These are phyloP conservation scores for Paracorniculantispora psalliotae DNA, from an alignment of 2,329 filamentous ascomycete species.

Conservation along the genomic window DNA sequence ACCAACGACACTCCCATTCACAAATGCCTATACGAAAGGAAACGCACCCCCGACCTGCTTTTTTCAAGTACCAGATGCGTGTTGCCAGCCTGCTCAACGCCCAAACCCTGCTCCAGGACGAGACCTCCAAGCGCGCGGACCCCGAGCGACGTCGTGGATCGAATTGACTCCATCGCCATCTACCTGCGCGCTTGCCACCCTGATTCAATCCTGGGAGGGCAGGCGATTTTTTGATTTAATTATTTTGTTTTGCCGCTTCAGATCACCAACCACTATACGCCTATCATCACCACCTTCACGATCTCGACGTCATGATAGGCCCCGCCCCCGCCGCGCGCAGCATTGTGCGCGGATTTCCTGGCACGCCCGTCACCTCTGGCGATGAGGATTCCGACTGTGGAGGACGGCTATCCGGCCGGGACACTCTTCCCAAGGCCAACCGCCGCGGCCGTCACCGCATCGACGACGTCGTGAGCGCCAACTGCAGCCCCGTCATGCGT, in stretches of 20 bases:
- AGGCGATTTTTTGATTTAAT: not conserved
- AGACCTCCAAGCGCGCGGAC: constrained; percentile 51
- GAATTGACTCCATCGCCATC: constrained; percentile 29
- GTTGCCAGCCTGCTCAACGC: constrained; percentile 44
- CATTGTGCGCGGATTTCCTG: constrained; percentile 53
- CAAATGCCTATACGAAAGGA: constrained; percentile 55
- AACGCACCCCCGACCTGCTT: constrained; percentile 39
- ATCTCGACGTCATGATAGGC: constrained; percentile 37
- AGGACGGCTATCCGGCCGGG: constrained; percentile 27
- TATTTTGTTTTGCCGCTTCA: not conserved
- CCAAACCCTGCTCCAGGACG: constrained; percentile 38
- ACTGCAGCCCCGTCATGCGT: constrained; percentile 59
- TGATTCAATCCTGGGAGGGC: constrained; percentile 3
- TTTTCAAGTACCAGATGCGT: constrained; percentile 56
- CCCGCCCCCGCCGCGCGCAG: constrained; percentile 45
- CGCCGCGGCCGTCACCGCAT: constrained; percentile 39
- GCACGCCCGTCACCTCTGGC: constrained; percentile 49
- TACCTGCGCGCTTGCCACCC: constrained; percentile 11
- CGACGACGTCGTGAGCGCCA: constrained; percentile 55
- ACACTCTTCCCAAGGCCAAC: constrained; percentile 33
- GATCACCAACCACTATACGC: not conserved
- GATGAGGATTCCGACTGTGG: constrained; percentile 53
- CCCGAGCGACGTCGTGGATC: constrained; percentile 55
- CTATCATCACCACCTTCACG: not conserved
- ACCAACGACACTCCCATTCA: constrained; percentile 21